Conservation (phyloP, 2,329 filamentous ascomycete species). For the Pseudofabraea citricarpa region DNA sequence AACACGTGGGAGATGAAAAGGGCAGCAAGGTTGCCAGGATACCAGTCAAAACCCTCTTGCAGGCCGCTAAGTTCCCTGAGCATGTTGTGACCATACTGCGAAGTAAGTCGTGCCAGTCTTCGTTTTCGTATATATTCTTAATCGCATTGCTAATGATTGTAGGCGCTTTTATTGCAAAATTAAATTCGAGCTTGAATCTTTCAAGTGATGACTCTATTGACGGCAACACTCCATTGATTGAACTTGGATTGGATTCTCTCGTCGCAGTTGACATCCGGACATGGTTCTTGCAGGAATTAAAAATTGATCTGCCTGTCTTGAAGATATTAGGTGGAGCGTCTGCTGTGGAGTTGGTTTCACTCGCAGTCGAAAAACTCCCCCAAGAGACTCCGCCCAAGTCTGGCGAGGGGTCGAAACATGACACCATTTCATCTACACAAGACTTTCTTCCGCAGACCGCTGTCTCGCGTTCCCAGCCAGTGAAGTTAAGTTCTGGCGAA, state of each 20-base stretch:
- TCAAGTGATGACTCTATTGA: background rate
- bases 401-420: background rate
- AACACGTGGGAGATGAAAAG: background rate
- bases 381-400: background rate
- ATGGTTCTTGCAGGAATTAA: constrained; percentile 41
- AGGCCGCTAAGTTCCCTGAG: background rate
- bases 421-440: background rate
- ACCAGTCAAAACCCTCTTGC: background rate
- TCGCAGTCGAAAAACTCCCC: constrained; percentile 3
- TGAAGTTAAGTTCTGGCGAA: background rate
- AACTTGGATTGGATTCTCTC: constrained; percentile 27
- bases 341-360: constrained; percentile 9
- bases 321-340: constrained; percentile 35
- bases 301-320: constrained; percentile 40
- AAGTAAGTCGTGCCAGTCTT: background rate
- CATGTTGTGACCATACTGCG: background rate
- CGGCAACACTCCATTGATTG: constrained; percentile 17
- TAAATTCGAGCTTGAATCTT: background rate
- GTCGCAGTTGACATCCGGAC: constrained; percentile 19
- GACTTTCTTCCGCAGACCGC: background rate
- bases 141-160: background rate
- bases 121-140: background rate
- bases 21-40: background rate
- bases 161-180: constrained; percentile 1
- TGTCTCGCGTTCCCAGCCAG: background rate